Evolutionary conservation across 495 filamentous ascomycete species (phyloP).

Genomic region (Xylaria acuta): DNA sequence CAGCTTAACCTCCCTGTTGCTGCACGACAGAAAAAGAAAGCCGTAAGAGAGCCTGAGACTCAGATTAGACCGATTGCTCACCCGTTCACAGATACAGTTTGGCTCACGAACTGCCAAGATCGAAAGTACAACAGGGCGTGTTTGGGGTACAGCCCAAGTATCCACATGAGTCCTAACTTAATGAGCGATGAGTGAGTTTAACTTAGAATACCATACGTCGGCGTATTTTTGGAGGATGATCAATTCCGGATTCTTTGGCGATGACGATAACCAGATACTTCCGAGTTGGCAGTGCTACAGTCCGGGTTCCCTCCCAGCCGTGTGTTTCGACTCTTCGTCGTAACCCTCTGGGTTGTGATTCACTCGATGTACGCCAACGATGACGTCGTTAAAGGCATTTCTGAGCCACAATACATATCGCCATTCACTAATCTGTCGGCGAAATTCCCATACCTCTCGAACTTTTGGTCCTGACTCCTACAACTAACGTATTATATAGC

Average conservation of each 20-base stretch:
- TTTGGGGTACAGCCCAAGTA: conserved; percentile 69
- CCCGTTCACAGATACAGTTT: conserved; percentile 71
- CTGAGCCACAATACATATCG: conserved; percentile 42
- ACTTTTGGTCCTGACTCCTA: background rate
- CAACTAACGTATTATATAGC: background rate
- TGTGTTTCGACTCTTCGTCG: conserved; percentile 36
- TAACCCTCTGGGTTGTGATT: conserved; percentile 36
- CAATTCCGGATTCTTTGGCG: conserved; percentile 35
- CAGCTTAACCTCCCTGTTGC: conserved; percentile 72
- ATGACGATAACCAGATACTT: conserved; percentile 69
- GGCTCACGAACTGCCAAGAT: conserved; percentile 87
- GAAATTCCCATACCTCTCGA: background rate
- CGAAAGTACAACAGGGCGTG: conserved; percentile 64
- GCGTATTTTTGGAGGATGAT: background rate
- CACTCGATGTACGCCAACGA: conserved; percentile 40
- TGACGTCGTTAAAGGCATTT: conserved; percentile 58
- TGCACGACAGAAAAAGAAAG: conserved; percentile 88
- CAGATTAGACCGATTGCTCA: conserved; percentile 24
- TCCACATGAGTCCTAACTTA: conserved; percentile 34
- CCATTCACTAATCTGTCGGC: background rate
- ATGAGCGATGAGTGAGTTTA: conserved; percentile 16
- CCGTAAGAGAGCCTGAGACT: conserved; percentile 52
- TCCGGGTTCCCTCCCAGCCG: conserved; percentile 33
- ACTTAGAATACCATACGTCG: background rate
- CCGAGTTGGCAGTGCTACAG: conserved; percentile 49